phyloP scores from a whole-genome alignment of 2,329 filamentous ascomycete species.

The Corynespora cassiicola region DNA sequence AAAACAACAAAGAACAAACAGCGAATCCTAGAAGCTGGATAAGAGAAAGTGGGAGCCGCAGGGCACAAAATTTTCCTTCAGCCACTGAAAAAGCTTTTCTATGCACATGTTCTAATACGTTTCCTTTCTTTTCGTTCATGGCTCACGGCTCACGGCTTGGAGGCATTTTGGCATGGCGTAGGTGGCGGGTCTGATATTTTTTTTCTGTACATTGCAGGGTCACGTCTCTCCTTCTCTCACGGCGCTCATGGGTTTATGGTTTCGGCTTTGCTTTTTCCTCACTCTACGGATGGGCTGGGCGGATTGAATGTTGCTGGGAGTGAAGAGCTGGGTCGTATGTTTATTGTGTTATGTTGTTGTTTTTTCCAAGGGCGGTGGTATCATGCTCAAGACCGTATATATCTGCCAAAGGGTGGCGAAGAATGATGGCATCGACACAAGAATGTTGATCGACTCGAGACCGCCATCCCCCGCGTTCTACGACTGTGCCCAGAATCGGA shows the following conservation, averaged over 20 bases:
- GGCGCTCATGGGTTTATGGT: too few species aligned
- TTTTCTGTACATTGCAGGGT: conserved; percentile 8
- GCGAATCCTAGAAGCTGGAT: too few species aligned
- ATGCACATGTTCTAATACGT: conserved; percentile 4
- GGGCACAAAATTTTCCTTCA: conserved; percentile 1
- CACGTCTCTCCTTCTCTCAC: conserved; percentile 3
- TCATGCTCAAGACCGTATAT: too few species aligned
- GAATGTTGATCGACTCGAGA: too few species aligned
- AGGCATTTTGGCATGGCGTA: conserved; percentile 23
- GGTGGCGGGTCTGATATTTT: conserved; percentile 4
- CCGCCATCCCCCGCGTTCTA: too few species aligned
- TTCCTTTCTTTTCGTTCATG: conserved; percentile 5
- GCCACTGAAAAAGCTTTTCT: conserved; percentile 5
- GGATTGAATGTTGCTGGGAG: conserved; percentile 3
- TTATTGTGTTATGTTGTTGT: too few species aligned
- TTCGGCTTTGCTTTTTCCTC: not conserved
- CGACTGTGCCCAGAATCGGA: too few species aligned
- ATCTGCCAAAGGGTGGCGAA: too few species aligned
- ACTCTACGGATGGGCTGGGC: not conserved
- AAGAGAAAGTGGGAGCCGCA: too few species aligned
- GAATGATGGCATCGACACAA: too few species aligned
- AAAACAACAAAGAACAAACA: too few species aligned
- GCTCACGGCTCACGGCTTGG: conserved; percentile 14
- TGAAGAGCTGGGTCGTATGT: not conserved
- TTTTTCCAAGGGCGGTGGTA: too few species aligned